These are phyloP conservation scores for Dictyostelium capitatum DNA, from an alignment of 78 protist species.

Conservation along the genomic window DNA sequence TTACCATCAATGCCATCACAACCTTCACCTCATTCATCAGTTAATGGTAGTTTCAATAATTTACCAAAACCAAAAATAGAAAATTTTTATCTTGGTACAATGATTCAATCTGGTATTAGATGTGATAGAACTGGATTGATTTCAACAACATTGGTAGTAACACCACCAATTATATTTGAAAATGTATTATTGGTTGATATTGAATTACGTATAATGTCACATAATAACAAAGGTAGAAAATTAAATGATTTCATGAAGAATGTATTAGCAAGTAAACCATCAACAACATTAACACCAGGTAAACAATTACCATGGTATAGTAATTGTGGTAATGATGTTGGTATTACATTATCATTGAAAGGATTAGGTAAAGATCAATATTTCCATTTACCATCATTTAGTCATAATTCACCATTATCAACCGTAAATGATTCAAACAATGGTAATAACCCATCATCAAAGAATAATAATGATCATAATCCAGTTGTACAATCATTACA, in stretches of 20 bases:
- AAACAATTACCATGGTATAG: slow-evolving; percentile 60
- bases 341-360: slow-evolving; percentile 4
- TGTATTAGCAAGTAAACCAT: neutral
- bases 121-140: slow-evolving; percentile 62
- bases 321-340: slow-evolving; percentile 39
- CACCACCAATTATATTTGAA: slow-evolving; percentile 73
- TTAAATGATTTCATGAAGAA: slow-evolving; percentile 17
- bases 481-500: too few relatives aligned
- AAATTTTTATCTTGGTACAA: slow-evolving; percentile 19
- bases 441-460: neutral
- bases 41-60: neutral
- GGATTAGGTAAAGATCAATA: slow-evolving; percentile 57
- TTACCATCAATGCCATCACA: neutral
- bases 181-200: slow-evolving; percentile 51
- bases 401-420: slow-evolving; percentile 20
- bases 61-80: neutral
- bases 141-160: slow-evolving; percentile 28
- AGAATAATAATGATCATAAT: too few relatives aligned
- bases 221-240: slow-evolving; percentile 9
- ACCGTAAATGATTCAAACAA: neutral
- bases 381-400: slow-evolving; percentile 12
- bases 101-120: slow-evolving; percentile 42
- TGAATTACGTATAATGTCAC: slow-evolving; percentile 17
- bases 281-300: slow-evolving; percentile 6
- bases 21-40: neutral